These are phyloP conservation scores for Pinus albicaulis DNA, from an alignment of 75 land plant genomes.

Conservation along the genomic window DNA sequence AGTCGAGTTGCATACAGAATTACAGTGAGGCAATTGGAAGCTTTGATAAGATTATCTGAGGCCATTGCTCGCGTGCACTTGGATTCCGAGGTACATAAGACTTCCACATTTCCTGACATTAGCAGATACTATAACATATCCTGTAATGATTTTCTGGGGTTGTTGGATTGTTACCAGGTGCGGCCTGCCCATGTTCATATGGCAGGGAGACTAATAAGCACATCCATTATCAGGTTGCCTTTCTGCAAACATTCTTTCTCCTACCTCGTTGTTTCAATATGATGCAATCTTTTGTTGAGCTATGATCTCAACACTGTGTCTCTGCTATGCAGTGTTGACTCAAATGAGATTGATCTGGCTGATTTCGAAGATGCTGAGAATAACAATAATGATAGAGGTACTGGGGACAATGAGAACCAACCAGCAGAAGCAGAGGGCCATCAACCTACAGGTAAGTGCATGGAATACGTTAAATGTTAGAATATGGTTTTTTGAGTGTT, in stretches of 20 bases:
- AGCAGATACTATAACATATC: background rate
- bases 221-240: slow-evolving; percentile 86
- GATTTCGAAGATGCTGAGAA: slow-evolving; percentile 61
- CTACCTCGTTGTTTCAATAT: background rate
- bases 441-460: background rate
- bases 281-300: background rate
- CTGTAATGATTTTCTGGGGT: background rate
- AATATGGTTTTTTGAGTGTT: background rate
- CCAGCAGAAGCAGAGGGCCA: slow-evolving; percentile 9
- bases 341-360: slow-evolving; percentile 90
- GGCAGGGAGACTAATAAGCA: slow-evolving; percentile 85
- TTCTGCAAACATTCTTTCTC: background rate
- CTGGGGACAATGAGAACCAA: slow-evolving; percentile 20
- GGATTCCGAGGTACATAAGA: slow-evolving; percentile 48
- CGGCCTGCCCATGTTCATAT: slow-evolving; percentile 75
- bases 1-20: slow-evolving; percentile 96
- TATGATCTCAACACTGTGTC: background rate
- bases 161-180: slow-evolving; percentile 49
- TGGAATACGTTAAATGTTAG: background rate
- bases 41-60: slow-evolving; percentile 88
- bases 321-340: slow-evolving; percentile 79
- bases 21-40: slow-evolving; percentile 97
- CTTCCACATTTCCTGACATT: background rate
- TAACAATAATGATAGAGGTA: slow-evolving; percentile 22
- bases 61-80: slow-evolving; percentile 88